Conservation (phyloP, 2,329 filamentous ascomycete genomes). For the Curvularia sp. region DNA sequence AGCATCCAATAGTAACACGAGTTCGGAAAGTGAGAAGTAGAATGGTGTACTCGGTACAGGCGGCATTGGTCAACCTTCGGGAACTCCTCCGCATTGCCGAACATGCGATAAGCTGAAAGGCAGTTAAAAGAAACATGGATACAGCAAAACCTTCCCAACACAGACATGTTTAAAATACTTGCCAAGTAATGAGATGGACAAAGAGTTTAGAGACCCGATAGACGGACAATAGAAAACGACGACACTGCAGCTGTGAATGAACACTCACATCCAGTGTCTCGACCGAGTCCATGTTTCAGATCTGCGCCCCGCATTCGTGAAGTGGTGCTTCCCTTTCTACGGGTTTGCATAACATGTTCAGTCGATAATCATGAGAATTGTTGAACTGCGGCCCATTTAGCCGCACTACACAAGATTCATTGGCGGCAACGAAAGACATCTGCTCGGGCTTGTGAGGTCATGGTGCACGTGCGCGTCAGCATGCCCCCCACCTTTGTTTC, state of each 20-base stretch:
- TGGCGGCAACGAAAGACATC: background rate
- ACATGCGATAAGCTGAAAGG: constrained; percentile 12
- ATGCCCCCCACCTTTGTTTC: constrained; percentile 4
- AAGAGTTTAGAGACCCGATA: constrained; percentile 1
- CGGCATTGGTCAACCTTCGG: constrained; percentile 17
- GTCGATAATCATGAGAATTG: constrained; percentile 13
- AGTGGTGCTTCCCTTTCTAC: constrained; percentile 1
- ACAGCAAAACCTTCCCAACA: background rate
- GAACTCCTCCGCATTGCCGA: constrained; percentile 24
- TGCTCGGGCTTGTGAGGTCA: constrained; percentile 11
- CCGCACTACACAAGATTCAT: constrained; percentile 15
- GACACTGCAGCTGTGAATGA: constrained; percentile 2
- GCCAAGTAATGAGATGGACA: background rate
- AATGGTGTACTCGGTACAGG: constrained; percentile 10
- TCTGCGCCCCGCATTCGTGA: constrained; percentile 17
- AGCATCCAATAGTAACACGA: constrained; percentile 9
- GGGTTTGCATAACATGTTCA: background rate
- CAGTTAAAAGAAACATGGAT: background rate
- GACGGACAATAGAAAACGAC: background rate
- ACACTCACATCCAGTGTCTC: background rate
- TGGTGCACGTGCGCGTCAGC: constrained; percentile 25
- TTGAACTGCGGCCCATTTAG: constrained; percentile 29
- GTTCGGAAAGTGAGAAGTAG: background rate
- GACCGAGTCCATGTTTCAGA: constrained; percentile 18
- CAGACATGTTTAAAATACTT: background rate